Percentiles rank a stretch among this genome's conserved stretches.
Conservation (phyloP, 305 asterid genomes). For the Plantago lanceolata region DNA sequence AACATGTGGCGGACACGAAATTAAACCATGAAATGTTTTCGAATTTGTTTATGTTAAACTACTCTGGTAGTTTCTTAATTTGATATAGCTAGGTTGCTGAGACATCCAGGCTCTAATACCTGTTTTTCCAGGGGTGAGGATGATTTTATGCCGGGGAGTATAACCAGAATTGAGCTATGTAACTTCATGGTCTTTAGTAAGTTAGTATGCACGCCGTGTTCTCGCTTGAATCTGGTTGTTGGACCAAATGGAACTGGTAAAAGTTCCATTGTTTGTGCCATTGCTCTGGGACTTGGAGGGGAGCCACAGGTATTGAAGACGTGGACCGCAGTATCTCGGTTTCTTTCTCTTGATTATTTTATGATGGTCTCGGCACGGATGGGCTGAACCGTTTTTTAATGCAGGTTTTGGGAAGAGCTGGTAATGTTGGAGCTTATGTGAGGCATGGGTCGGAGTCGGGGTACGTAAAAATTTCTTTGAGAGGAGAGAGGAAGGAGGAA, state of each 20-base stretch:
- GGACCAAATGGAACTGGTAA: slow-evolving; percentile 99
- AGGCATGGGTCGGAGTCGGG: slow-evolving; percentile 97
- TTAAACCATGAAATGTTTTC: no score
- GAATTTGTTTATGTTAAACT: no score
- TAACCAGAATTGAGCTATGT: slow-evolving; percentile 64
- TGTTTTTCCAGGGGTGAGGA: slow-evolving; percentile 62
- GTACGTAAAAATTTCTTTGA: slow-evolving; percentile 61
- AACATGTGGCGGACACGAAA: slow-evolving; percentile 76
- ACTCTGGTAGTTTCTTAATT: no score
- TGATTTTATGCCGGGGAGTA: slow-evolving; percentile 81
- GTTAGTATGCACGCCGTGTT: slow-evolving; percentile 65
- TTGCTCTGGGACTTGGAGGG: slow-evolving; percentile 93
- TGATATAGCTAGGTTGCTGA: slow-evolving; percentile 14
- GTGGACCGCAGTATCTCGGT: slow-evolving; percentile 14
- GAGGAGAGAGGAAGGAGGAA: slow-evolving; percentile 60
- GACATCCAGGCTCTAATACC: slow-evolving; percentile 7
- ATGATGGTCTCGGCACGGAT: slow-evolving; percentile 17
- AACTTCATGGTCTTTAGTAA: slow-evolving; percentile 88
- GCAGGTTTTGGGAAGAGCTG: slow-evolving; percentile 94
- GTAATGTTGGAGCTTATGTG: slow-evolving; percentile 83
- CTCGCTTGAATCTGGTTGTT: slow-evolving; percentile 88
- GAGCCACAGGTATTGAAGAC: slow-evolving; percentile 70
- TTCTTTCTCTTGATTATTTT: slow-evolving; percentile 15
- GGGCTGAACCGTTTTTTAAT: slow-evolving; percentile 20
- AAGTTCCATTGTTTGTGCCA: slow-evolving; percentile 96